phyloP scores from a whole-genome alignment of 164 flowering plant species.

The Nymphaea colorata region DNA sequence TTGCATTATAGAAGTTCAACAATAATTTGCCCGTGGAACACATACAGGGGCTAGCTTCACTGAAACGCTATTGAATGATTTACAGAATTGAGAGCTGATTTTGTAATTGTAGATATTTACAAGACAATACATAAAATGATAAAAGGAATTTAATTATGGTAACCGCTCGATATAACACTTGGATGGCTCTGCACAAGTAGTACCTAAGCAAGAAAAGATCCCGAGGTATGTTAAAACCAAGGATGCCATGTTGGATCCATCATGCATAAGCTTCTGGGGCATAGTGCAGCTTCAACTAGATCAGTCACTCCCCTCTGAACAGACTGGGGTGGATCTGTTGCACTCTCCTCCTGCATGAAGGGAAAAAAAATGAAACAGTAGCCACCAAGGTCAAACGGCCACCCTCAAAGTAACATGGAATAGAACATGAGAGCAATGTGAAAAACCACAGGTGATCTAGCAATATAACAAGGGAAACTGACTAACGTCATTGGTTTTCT shows the following conservation, averaged over 20 bases:
- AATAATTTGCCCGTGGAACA: too few relatives aligned
- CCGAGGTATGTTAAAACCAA: conserved; percentile 46
- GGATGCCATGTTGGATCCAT: conserved; percentile 99
- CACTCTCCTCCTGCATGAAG: conserved; percentile 63
- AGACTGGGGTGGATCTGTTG: conserved; percentile 75
- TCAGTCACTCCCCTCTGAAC: conserved; percentile 86
- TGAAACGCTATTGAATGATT: too few relatives aligned
- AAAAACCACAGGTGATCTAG: too few relatives aligned
- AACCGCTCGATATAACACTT: neutral
- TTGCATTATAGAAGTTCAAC: too few relatives aligned
- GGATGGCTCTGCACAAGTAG: neutral
- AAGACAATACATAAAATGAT: neutral
- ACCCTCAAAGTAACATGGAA: too few relatives aligned
- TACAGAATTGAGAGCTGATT: neutral
- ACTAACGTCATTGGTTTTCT: too few relatives aligned
- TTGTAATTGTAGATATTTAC: neutral
- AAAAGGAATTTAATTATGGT: too few relatives aligned
- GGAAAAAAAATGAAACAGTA: neutral
- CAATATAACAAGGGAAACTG: too few relatives aligned
- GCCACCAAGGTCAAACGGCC: too few relatives aligned
- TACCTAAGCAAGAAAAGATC: neutral
- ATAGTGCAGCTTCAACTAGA: conserved; percentile 84
- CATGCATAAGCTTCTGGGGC: conserved; percentile 85
- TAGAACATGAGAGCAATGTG: too few relatives aligned
- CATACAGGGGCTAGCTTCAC: too few relatives aligned